Evolutionary conservation across 306 rosid species (phyloP), one percentile per base, ranked within the genome.

Genomic region (Mucuna pruriens): DNA sequence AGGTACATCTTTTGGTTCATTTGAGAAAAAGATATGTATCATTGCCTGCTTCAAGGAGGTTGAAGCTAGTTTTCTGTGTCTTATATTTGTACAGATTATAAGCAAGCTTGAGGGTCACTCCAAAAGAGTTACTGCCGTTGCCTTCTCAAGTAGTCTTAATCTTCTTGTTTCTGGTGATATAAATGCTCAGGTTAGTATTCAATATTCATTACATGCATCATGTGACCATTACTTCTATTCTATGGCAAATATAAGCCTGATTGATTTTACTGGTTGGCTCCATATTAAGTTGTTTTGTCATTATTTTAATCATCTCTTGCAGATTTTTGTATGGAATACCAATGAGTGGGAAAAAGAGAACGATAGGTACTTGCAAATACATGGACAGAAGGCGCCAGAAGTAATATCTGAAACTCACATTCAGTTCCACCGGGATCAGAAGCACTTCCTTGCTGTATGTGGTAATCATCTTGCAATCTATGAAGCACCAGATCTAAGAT

Each of bases 81-180:
- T 62, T 58, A 36, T 10, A 17, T 58, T 49, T 61, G 29, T 62
- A 52, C 78, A 88, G 91, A 46, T 80, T 63, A 12, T 4, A 55
- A 51, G 9, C 67, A 73, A 29, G 77, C 82, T 88, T 15, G 34
- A 17, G 34, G 86, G 86, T 13, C 86, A 85, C 66, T 38, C 71
- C 26, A 22, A 33, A 38, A 77, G 83, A 83, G 72, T 88, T 12
- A 80, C 86, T 22, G 76, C 86, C 23, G 82, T 88, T 62, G 86
- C 87, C 15, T 85, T 88, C 78, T 85, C 89, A 71, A 26, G 1
- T 8, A 23, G 39, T 26, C 49, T 67, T 6, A 58, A 80, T 9
- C 34, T 83, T 16, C 91, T 88, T 54, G 83, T 88, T 15, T 83
- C 87, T 12, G 80, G 83, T 55, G 87, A 81, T 57, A 46, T 48